These are phyloP conservation scores for Daldinia vernicosa DNA, from an alignment of 495 filamentous ascomycete species.

Conservation along the genomic window DNA sequence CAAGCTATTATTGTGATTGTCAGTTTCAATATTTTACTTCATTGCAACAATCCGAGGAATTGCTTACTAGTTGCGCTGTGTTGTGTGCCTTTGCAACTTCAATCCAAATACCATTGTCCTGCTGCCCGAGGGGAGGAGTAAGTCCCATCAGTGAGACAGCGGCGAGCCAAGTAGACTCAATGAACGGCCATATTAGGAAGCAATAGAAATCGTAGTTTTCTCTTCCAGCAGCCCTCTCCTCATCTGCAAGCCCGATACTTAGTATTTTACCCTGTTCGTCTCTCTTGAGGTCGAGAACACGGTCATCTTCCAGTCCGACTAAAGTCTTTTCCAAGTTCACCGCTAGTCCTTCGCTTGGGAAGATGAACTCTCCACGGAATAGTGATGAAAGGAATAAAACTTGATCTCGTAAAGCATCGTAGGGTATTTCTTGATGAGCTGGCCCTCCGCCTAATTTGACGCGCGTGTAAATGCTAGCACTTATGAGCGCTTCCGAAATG, in stretches of 20 bases:
- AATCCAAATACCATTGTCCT: slow-evolving; percentile 75
- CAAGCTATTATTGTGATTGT: slow-evolving; percentile 65
- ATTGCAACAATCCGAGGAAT: background rate
- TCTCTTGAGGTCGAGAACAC: slow-evolving; percentile 75
- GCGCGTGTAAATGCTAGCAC: slow-evolving; percentile 85
- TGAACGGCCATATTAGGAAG: slow-evolving; percentile 97
- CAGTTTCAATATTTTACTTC: slow-evolving; percentile 37
- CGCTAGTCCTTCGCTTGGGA: slow-evolving; percentile 82
- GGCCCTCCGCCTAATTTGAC: slow-evolving; percentile 90
- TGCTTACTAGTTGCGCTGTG: slow-evolving; percentile 78
- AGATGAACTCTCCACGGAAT: slow-evolving; percentile 97
- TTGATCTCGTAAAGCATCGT: slow-evolving; percentile 73
- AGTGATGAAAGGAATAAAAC: slow-evolving; percentile 90
- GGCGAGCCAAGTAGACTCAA: slow-evolving; percentile 91
- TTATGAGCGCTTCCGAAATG: slow-evolving; percentile 88
- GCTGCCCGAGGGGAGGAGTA: slow-evolving; percentile 70
- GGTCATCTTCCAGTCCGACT: slow-evolving; percentile 76
- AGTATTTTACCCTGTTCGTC: slow-evolving; percentile 63
- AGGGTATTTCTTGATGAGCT: slow-evolving; percentile 78
- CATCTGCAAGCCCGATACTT: slow-evolving; percentile 75
- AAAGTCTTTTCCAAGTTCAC: slow-evolving; percentile 83
- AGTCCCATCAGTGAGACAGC: slow-evolving; percentile 86
- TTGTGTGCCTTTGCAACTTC: slow-evolving; percentile 79
- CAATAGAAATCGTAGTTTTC: slow-evolving; percentile 99
- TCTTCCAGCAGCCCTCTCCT: slow-evolving; percentile 77